Conservation (phyloP, 768 basidiomycete species). For the Hydnomerulius pinastri region DNA sequence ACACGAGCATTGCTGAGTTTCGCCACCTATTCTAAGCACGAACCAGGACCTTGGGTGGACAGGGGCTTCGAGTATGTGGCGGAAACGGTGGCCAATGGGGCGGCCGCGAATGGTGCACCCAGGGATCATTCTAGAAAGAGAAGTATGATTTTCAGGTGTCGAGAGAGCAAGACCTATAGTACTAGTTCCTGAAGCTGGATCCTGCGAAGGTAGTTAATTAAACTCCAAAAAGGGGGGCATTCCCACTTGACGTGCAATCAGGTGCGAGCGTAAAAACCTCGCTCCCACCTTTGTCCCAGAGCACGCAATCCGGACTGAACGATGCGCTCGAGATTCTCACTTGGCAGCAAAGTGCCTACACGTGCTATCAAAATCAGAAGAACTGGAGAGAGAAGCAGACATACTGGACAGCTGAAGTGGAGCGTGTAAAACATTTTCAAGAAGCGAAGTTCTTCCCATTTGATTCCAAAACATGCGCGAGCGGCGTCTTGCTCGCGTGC, state of each 20-base stretch:
- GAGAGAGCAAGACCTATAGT: background rate
- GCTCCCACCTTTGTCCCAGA: background rate
- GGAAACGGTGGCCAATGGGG: background rate
- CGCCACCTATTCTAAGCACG: background rate
- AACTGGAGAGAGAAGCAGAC: too few relatives aligned
- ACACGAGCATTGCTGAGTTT: background rate
- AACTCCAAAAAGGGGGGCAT: background rate
- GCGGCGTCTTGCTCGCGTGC: too few relatives aligned
- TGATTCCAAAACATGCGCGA: too few relatives aligned
- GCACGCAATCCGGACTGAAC: too few relatives aligned
- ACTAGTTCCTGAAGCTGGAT: background rate
- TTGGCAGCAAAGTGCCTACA: too few relatives aligned
- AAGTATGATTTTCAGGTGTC: background rate
- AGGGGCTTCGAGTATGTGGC: background rate
- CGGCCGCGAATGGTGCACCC: background rate
- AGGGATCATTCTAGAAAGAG: background rate
- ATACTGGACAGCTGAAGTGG: too few relatives aligned
- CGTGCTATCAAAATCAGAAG: too few relatives aligned
- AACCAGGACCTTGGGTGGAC: background rate
- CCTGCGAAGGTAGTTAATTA: background rate
- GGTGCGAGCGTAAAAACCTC: too few relatives aligned
- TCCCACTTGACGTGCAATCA: too few relatives aligned
- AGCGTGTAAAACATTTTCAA: too few relatives aligned
- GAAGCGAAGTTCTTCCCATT: too few relatives aligned
- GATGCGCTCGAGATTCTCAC: too few relatives aligned